Evolutionary conservation across 768 basidiomycete genomes (phyloP), one percentile per base, ranked within the genome.

Genomic region (Royoungia palumana): DNA sequence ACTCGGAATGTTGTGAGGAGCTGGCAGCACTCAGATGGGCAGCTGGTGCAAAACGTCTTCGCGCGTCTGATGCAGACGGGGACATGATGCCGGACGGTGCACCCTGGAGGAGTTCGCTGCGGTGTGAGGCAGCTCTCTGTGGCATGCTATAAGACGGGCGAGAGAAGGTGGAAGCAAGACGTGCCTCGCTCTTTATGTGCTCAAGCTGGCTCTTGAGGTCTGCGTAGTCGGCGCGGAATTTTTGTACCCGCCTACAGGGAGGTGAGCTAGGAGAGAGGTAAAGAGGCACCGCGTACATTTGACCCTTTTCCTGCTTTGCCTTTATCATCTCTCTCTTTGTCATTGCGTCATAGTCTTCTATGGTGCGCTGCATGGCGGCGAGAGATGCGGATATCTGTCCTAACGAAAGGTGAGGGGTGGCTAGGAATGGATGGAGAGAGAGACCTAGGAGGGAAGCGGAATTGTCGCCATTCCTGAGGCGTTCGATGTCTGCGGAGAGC

Each of bases 351-450:
- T 95, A 98, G 63, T 99, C 96, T 52, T 97, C 94, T 54, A 98
- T 85, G 46, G 96, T 94, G 49, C 96, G 74, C 42, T 89, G 85
- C 79, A 98, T 85, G 2, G 93, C 94, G 22, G 92, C 82, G n/a
- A 99, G 75, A 9, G 92, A 94, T n/a, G 94, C 94, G 27, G 91
- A 90, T 70, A 99, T 93, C 79, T 98, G 95, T 69, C 94, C 94
- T 94, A 75, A 67, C 70, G 59, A 53, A 51, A 58, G 57, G 9
- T 32, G 52, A 32, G 35, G 9, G n/a, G 25, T 16, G 16, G 30
- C 7, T 22, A 10, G 1, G n/a, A 40, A 4, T 10, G 14, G 10
- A 35, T 0, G 6, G 22, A 25, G 25, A 43, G n/a, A 50, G 80
- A 71, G 69, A 94, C 94, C 94, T 75, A 91, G 73, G 28, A 95